Evolutionary conservation across 2,329 filamentous ascomycete genomes (phyloP), one percentile per base, ranked within the genome.

Genomic region (Exophiala viscosa): DNA sequence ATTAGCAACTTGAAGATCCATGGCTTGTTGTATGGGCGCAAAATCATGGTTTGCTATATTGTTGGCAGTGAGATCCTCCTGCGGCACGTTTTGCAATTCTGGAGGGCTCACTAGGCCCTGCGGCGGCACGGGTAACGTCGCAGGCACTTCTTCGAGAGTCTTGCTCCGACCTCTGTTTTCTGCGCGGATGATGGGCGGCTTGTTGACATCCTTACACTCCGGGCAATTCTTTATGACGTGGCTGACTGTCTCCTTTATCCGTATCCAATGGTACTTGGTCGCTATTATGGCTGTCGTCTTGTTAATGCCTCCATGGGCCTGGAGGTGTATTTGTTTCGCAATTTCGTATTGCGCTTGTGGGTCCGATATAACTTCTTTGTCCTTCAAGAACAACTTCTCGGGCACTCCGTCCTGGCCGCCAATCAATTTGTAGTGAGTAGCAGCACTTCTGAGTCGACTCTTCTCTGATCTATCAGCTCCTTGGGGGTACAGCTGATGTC

Each of bases 211-310:
- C 71, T 92, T 95, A 74, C 92, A 97, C 67, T 95, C 86, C 6
- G 81, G 74, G 70, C 93, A 99, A 64, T 93, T 92, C 63, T 88
- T 86, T 70, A 97, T 96, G 63, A 96, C 91, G 67, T 92, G 85
- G 67, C 87, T 93, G 57, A 96, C 93, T 1, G 92, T 97, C 72
- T 96, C 91, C 70, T 97, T 99, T 74, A 97, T 97, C 56, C 92
- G 83, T 43, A 95, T 91, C 93, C 93, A 99, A 72, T 97, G 93
- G 68, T 92, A 96, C 66, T 86, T 87, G 67, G 96, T 89, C 9
- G 92, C 90, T 64, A 99, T 96, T 15, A 85, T 87, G 15, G 92
- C 91, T 1, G 92, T 97, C 0, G 92, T 97, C 75, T 96, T 96
- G 77, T 99, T 99, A 77, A 97, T 97, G 46, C 93, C 93, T 5